These are phyloP conservation scores for Pseudisothecium myosuroides DNA, from an alignment of 225 moss, liverwort and hornwort genomes.

Conservation along the genomic window DNA sequence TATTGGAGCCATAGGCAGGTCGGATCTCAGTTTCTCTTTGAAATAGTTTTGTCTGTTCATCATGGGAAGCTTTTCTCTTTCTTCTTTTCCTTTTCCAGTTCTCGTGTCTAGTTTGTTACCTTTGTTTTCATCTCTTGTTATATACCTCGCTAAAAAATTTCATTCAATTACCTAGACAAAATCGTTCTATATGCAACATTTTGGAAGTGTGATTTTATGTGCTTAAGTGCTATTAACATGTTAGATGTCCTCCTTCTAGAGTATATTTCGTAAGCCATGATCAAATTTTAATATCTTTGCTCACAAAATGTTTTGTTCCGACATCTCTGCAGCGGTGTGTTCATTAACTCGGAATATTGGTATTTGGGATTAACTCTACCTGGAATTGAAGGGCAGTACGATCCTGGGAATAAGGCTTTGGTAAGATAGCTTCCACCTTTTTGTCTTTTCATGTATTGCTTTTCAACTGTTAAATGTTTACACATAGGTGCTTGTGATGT, in stretches of 20 bases:
- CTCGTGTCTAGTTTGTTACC: not conserved
- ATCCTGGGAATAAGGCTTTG: constrained; percentile 54
- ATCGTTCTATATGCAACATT: not conserved
- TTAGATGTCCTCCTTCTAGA: not conserved
- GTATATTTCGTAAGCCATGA: not conserved
- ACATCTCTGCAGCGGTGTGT: constrained; percentile 52
- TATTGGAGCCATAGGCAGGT: constrained; percentile 85
- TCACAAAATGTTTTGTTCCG: not conserved
- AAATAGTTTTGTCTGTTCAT: not conserved
- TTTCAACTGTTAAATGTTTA: not conserved
- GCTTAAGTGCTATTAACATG: not conserved
- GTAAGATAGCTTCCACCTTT: constrained; percentile 4
- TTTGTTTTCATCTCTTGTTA: not conserved
- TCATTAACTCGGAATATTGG: constrained; percentile 56
- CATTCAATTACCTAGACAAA: not conserved
- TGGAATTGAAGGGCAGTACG: constrained; percentile 56
- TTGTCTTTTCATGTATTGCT: not conserved
- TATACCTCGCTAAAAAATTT: not conserved
- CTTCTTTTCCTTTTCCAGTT: not conserved
- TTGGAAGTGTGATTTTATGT: not conserved
- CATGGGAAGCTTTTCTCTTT: not conserved
- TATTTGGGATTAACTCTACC: constrained; percentile 58
- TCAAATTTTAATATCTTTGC: not conserved
- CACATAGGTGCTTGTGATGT: not conserved
- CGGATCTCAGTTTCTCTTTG: not conserved